Conservation (phyloP, 495 filamentous ascomycete species). For the Aspergillus cristatus region DNA sequence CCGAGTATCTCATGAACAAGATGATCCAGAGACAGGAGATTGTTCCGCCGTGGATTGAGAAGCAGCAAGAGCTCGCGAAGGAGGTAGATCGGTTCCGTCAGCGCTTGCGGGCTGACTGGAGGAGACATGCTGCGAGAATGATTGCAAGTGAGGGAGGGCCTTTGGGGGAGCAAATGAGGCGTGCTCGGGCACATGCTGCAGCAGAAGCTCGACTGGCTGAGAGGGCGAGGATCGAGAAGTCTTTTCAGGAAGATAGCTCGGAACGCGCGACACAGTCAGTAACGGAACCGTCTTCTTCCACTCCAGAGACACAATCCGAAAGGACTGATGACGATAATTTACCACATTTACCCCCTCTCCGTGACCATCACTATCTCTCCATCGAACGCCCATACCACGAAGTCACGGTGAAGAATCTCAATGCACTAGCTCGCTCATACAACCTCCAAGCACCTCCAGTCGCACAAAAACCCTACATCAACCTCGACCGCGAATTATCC, state of each 20-base stretch:
- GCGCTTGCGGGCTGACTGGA: conserved; percentile 76
- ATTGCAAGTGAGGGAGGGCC: conserved; percentile 75
- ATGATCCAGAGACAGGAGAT: conserved; percentile 89
- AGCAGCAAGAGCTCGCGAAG: conserved; percentile 81
- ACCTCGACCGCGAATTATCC: conserved; percentile 70
- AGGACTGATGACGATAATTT: conserved; percentile 13
- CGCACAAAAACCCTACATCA: conserved; percentile 89
- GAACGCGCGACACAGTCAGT: too few species aligned
- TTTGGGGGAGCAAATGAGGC: conserved; percentile 63
- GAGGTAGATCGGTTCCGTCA: conserved; percentile 61
- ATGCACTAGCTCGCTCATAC: conserved; percentile 74
- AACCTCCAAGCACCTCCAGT: conserved; percentile 89
- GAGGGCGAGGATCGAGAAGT: conserved; percentile 34
- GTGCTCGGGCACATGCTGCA: conserved; percentile 63
- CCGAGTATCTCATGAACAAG: conserved; percentile 97
- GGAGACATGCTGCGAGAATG: conserved; percentile 67
- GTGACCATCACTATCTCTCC: conserved; percentile 43
- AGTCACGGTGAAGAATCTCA: conserved; percentile 71
- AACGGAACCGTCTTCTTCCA: not conserved
- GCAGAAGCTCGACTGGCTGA: conserved; percentile 52
- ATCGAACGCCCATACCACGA: conserved; percentile 70
- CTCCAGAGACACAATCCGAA: conserved; percentile 4
- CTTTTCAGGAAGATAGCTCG: conserved; percentile 28
- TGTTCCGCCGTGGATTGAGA: conserved; percentile 69
- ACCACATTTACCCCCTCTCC: conserved; percentile 32